Evolutionary conservation across 163 green algal species (phyloP).

Genomic region (Smithsoniella earleae): DNA sequence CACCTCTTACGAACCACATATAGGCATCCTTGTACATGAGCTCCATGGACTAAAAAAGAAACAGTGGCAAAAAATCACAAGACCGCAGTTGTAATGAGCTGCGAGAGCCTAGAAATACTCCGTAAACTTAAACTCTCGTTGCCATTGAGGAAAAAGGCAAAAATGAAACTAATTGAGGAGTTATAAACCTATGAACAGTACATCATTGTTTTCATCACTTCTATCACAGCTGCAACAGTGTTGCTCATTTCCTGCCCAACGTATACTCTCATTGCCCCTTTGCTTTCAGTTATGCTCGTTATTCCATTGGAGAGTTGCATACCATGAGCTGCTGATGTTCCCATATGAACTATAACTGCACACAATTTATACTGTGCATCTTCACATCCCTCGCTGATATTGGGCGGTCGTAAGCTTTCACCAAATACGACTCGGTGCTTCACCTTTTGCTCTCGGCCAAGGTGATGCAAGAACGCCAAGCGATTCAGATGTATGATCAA

Average conservation of each 20-base stretch:
- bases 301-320: neutral
- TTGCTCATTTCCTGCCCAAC: neutral
- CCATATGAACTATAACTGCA: conserved; percentile 94
- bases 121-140: too few relatives aligned
- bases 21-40: neutral
- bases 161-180: neutral
- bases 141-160: neutral
- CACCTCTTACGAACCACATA: neutral
- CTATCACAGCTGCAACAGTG: too few relatives aligned
- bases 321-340: conserved; percentile 86
- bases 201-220: neutral
- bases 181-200: neutral
- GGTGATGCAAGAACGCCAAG: conserved; percentile 48
- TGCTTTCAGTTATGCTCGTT: too few relatives aligned
- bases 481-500: conserved; percentile 95
- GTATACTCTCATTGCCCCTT: neutral
- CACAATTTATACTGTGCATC: conserved; percentile 71
- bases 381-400: conserved; percentile 62
- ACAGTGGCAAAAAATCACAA: neutral
- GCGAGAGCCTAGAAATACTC: too few relatives aligned
- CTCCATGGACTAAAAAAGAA: neutral
- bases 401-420: conserved; percentile 88
- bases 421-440: conserved; percentile 95
- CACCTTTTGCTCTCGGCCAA: conserved; percentile 79
- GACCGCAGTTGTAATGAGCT: too few relatives aligned